Percentiles rank a stretch among this genome's conserved stretches.
These are phyloP conservation scores for Pseudohyphozyma bogoriensis DNA, from an alignment of 768 basidiomycete genomes.

Conservation along the genomic window DNA sequence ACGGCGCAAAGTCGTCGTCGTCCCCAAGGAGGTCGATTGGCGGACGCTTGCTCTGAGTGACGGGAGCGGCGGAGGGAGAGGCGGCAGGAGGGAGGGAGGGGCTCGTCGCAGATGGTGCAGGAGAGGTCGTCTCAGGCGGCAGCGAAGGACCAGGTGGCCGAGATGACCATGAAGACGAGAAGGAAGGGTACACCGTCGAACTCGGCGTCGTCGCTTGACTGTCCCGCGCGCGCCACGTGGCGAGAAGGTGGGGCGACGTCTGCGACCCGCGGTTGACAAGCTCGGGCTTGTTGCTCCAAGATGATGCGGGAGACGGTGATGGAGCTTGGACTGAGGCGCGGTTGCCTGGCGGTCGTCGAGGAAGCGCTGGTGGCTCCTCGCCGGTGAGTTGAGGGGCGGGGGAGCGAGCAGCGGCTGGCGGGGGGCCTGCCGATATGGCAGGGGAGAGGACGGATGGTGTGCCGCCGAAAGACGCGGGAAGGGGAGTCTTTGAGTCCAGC, in stretches of 20 bases:
- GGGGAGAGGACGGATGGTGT: not conserved
- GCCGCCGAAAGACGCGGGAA: not conserved
- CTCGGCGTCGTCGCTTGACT: too few species aligned
- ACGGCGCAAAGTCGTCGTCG: not conserved
- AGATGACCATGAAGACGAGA: too few species aligned
- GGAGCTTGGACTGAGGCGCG: not conserved
- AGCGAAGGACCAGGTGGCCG: too few species aligned
- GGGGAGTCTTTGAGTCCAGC: too few species aligned
- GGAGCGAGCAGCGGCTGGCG: too few species aligned
- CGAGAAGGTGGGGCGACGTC: slow-evolving; percentile 30
- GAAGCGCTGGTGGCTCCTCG: slow-evolving; percentile 20
- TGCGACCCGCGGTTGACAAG: slow-evolving; percentile 29
- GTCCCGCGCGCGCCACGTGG: slow-evolving; percentile 12
- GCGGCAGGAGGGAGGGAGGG: not conserved
- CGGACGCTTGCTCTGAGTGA: not conserved
- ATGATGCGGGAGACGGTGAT: not conserved
- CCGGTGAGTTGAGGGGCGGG: slow-evolving; percentile 14
- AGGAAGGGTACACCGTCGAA: too few species aligned
- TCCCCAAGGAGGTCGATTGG: slow-evolving; percentile 15
- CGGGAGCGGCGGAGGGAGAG: not conserved
- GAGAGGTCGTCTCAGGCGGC: too few species aligned
- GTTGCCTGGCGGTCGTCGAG: slow-evolving; percentile 9
- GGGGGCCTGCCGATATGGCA: not conserved
- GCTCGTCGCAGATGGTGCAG: too few species aligned
- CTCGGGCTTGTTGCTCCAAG: slow-evolving; percentile 5